Evolutionary conservation across 225 moss, liverwort and hornwort genomes (phyloP), one percentile per base, ranked within the genome.

Genomic region (Sphagnum tenellum): DNA sequence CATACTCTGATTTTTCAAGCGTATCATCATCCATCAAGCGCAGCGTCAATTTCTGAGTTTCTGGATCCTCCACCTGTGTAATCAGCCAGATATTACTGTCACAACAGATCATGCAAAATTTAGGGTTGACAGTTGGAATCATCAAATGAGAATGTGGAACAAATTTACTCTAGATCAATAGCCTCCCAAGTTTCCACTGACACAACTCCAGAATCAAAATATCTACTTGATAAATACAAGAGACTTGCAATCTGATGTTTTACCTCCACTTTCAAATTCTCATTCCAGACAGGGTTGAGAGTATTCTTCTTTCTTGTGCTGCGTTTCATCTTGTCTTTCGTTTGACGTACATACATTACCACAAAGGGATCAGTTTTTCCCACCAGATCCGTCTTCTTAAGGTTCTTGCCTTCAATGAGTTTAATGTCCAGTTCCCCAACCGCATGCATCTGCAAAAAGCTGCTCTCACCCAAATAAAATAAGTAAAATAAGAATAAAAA

Each of bases 301-400:
- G 79, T 81, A 53, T 92, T 90, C 0, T 76, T 75, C 73, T 88
- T 80, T 29, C 74, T 46, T 46, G 7, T 81, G 13, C 84, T 89
- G 3, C 81, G 81, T 66, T 96, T 92, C 0, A 83, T 82, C 71
- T 86, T 90, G 7, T 90, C 86, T 8, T 81, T 72, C 0, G 82
- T 92, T 61, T 86, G 84, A 55, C 95, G 86, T 48, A 96, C 88
- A 72, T 72, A 96, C 68, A 96, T 74, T 45, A 78, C 67, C 47
- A 86, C 79, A 48, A 96, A 96, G 4, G 95, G 95, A 74, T 96
- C 95, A 52, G 95, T 54, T 58, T 90, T 96, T 52, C 95, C 95
- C 12, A 96, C 10, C 3, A 83, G 14, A 59, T 96, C 95, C 0
- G 84, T 89, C 47, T 89, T 88, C 89, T 89, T 92, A 12, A 96